Percentiles rank a stretch among this genome's conserved stretches.
Evolutionary conservation across 495 filamentous ascomycete genomes (phyloP).

Genomic region (Penicillium macrosclerotiorum): DNA sequence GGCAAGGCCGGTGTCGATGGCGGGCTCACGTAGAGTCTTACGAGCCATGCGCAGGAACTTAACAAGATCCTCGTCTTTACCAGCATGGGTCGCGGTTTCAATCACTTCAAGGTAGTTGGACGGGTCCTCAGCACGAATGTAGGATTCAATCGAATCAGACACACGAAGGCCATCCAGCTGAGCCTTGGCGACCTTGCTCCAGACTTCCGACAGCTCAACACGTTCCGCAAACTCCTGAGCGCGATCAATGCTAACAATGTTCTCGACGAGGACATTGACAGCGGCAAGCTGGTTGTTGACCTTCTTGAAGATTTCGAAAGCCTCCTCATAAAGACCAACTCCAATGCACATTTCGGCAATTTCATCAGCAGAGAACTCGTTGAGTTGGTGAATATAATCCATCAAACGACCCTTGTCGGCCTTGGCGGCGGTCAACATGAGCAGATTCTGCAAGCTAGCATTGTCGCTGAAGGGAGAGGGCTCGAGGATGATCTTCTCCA

Average conservation of each 20-base stretch:
- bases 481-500: conserved; percentile 99
- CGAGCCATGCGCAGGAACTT: conserved; percentile 97
- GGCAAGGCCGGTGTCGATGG: conserved; percentile 89
- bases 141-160: conserved; percentile 90
- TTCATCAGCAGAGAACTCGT: conserved; percentile 86
- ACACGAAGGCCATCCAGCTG: conserved; percentile 96
- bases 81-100: conserved; percentile 91
- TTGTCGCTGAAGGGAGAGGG: conserved; percentile 98
- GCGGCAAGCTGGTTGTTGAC: conserved; percentile 83
- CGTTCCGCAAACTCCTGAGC: conserved; percentile 96
- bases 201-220: conserved; percentile 94
- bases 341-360: conserved; percentile 92
- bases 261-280: conserved; percentile 89
- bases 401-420: conserved; percentile 93
- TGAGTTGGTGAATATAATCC: conserved; percentile 92
- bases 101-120: conserved; percentile 95
- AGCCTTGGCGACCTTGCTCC: conserved; percentile 98
- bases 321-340: conserved; percentile 93
- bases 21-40: conserved; percentile 91
- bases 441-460: conserved; percentile 88
- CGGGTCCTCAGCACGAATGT: conserved; percentile 91
- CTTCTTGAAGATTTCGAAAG: conserved; percentile 99
- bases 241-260: conserved; percentile 97
- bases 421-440: conserved; percentile 97
- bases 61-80: conserved; percentile 97